These are phyloP conservation scores for Rhizophora mangle DNA, from an alignment of 345 rosid species.

Conservation along the genomic window DNA sequence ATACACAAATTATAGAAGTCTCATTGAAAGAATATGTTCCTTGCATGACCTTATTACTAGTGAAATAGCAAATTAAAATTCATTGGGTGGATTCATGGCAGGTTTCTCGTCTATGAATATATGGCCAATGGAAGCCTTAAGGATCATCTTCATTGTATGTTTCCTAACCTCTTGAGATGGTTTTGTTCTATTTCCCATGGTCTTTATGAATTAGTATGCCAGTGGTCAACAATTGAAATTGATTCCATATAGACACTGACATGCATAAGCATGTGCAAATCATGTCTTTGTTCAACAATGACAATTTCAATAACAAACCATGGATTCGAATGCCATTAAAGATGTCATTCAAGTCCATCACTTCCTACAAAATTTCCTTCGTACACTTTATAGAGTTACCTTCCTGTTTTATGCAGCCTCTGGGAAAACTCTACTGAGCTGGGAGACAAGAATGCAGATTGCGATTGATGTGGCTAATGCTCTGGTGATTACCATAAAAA, in stretches of 20 bases:
- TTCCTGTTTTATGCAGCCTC: slow-evolving; percentile 42
- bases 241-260: no score
- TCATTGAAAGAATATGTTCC: background rate
- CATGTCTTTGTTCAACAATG: no score
- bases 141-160: slow-evolving; percentile 84
- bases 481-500: slow-evolving; percentile 51
- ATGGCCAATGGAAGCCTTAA: slow-evolving; percentile 90
- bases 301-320: no score
- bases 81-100: slow-evolving; percentile 30
- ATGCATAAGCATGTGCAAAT: no score
- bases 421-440: slow-evolving; percentile 59
- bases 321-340: no score
- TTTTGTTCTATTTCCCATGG: background rate
- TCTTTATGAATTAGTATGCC: no score
- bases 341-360: no score
- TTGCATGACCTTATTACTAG: background rate
- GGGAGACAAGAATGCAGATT: slow-evolving; percentile 83
- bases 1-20: background rate
- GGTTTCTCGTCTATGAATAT: slow-evolving; percentile 86
- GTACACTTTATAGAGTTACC: background rate
- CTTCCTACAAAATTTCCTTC: no score
- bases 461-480: slow-evolving; percentile 96
- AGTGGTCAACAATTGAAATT: no score
- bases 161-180: slow-evolving; percentile 4
- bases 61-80: slow-evolving; percentile 8